Conservation (phyloP, 73 alveolate genomes). For the Loxodes magnus region DNA sequence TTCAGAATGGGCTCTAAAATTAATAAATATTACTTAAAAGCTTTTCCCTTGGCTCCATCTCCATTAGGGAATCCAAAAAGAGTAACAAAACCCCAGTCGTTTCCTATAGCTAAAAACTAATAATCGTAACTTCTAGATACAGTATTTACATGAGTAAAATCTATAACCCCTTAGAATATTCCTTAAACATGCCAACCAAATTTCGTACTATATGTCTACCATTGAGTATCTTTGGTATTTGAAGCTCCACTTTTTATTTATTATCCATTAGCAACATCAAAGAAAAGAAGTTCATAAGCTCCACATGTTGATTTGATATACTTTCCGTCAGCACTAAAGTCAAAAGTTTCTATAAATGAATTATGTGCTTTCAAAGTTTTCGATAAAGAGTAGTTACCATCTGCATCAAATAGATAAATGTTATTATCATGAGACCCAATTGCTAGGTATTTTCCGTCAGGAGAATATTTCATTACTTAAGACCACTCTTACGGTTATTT, state of each 20-base stretch:
- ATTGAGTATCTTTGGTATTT: slow-evolving; percentile 36
- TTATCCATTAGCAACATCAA: slow-evolving; percentile 47
- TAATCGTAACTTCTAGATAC: slow-evolving; percentile 57
- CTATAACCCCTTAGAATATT: slow-evolving; percentile 80
- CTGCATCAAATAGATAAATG: slow-evolving; percentile 73
- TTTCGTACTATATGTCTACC: slow-evolving; percentile 74
- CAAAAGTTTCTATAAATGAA: slow-evolving; percentile 71
- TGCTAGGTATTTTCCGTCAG: slow-evolving; percentile 82
- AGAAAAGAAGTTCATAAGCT: slow-evolving; percentile 87
- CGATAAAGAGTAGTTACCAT: slow-evolving; percentile 38
- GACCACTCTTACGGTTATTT: slow-evolving; percentile 53
- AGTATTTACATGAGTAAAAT: slow-evolving; percentile 79
- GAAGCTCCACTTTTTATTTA: slow-evolving; percentile 77
- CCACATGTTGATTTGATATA: slow-evolving; percentile 74
- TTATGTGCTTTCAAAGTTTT: slow-evolving; percentile 53
- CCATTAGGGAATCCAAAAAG: slow-evolving; percentile 79
- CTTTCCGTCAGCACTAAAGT: slow-evolving; percentile 76
- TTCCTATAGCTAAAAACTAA: slow-evolving; percentile 67
- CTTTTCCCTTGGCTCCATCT: slow-evolving; percentile 57
- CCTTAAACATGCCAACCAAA: slow-evolving; percentile 93
- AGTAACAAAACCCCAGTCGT: slow-evolving; percentile 80
- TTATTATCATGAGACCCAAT: slow-evolving; percentile 89
- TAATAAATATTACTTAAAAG: too few relatives aligned
- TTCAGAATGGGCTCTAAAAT: slow-evolving; percentile 91
- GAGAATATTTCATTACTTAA: slow-evolving; percentile 72